These are phyloP conservation scores for Panellus pusillus DNA, from an alignment of 768 basidiomycete genomes.

Conservation along the genomic window DNA sequence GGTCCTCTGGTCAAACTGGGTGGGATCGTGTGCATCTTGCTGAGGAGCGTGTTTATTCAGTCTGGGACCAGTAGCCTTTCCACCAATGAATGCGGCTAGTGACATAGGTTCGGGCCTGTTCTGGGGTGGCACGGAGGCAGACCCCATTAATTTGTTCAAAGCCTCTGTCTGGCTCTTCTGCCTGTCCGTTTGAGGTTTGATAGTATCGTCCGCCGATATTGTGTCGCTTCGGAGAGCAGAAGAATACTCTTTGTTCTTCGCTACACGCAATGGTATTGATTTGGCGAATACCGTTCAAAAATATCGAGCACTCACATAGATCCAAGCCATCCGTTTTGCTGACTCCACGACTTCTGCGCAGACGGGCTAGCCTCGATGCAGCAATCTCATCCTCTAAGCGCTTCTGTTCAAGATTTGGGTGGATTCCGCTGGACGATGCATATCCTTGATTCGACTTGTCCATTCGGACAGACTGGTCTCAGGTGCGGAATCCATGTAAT, in stretches of 20 bases:
- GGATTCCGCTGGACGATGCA: conserved; percentile 80
- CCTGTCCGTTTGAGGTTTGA: conserved; percentile 29
- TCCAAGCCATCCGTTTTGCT: conserved; percentile 41
- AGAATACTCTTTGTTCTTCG: conserved; percentile 25
- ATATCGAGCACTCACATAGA: conserved; percentile 41
- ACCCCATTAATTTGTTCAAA: conserved; percentile 46
- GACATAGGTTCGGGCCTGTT: conserved; percentile 56
- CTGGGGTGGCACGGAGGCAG: conserved; percentile 1
- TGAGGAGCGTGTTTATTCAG: conserved; percentile 75
- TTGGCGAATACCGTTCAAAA: conserved; percentile 3
- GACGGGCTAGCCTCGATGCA: conserved; percentile 50
- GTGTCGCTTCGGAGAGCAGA: conserved; percentile 25
- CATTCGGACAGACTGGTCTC: conserved; percentile 77
- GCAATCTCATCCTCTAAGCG: conserved; percentile 66
- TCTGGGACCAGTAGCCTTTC: conserved; percentile 70
- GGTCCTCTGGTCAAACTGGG: conserved; percentile 63
- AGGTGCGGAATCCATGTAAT: conserved; percentile 34
- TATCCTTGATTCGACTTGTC: conserved; percentile 75
- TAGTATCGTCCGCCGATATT: conserved; percentile 13
- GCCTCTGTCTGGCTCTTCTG: conserved; percentile 46
- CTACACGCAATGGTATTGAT: conserved; percentile 3
- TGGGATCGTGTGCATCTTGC: conserved; percentile 61
- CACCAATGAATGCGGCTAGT: conserved; percentile 81
- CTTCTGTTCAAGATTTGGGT: conserved; percentile 75
- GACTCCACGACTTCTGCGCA: conserved; percentile 47